Evolutionary conservation across 2,329 filamentous ascomycete species (phyloP).

Genomic region (Fonsecaea nubica): DNA sequence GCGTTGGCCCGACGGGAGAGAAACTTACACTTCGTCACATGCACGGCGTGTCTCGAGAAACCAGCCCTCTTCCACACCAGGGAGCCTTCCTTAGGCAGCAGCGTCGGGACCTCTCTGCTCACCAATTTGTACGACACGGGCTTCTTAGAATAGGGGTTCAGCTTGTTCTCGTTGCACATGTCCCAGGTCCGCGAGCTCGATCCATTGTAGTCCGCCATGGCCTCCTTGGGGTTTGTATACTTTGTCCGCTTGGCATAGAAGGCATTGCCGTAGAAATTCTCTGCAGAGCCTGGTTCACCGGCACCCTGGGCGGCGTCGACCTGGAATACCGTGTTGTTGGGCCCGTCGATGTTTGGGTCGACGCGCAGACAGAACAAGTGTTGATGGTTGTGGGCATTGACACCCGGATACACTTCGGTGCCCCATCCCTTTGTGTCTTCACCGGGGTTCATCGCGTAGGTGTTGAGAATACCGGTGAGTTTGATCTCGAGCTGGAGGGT

Average conservation of each 20-base stretch:
- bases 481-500: conserved; percentile 92
- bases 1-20: conserved; percentile 39
- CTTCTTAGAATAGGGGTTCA: conserved; percentile 87
- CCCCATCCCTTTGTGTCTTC: conserved; percentile 89
- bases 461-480: conserved; percentile 91
- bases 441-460: conserved; percentile 78
- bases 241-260: conserved; percentile 87
- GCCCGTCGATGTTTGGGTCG: conserved; percentile 85
- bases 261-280: conserved; percentile 89
- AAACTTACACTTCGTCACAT: conserved; percentile 83
- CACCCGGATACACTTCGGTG: conserved; percentile 86
- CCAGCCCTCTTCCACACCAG: conserved; percentile 89
- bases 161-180: conserved; percentile 79
- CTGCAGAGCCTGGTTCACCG: conserved; percentile 76
- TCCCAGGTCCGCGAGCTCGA: conserved; percentile 85
- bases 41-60: conserved; percentile 84
- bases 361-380: conserved; percentile 91
- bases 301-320: conserved; percentile 75
- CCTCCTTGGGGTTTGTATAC: conserved; percentile 71
- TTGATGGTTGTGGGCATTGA: conserved; percentile 96
- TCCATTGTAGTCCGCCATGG: conserved; percentile 81
- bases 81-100: conserved; percentile 80
- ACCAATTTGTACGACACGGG: conserved; percentile 88
- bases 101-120: conserved; percentile 77
- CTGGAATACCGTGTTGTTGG: conserved; percentile 83